Conservation (phyloP, 495 filamentous ascomycete species). For the Penicillium waksmanii region DNA sequence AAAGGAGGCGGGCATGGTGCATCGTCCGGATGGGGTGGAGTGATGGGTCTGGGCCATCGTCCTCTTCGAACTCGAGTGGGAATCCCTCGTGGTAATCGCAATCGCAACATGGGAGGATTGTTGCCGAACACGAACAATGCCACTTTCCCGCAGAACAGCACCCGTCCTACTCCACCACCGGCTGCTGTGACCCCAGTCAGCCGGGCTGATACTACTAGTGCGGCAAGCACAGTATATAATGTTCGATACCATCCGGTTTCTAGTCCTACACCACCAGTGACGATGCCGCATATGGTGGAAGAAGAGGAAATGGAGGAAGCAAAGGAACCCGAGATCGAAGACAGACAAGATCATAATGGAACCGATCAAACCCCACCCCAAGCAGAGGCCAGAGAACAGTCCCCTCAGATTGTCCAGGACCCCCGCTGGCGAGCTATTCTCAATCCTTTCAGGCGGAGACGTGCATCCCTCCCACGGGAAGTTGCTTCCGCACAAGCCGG, state of each 20-base stretch:
- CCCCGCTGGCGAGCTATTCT: conserved; percentile 54
- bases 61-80: conserved; percentile 43
- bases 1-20: conserved; percentile 42
- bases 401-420: conserved; percentile 42
- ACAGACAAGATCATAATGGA: conserved; percentile 13
- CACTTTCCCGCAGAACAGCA: conserved; percentile 26
- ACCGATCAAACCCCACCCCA: conserved; percentile 16
- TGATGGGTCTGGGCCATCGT: conserved; percentile 45
- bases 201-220: conserved; percentile 75
- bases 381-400: conserved; percentile 31
- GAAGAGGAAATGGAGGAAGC: conserved; percentile 36
- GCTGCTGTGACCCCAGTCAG: conserved; percentile 73
- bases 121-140: conserved; percentile 21
- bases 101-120: conserved; percentile 23
- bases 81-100: conserved; percentile 29
- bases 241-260: conserved; percentile 80
- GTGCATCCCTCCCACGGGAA: conserved; percentile 57
- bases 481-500: conserved; percentile 53
- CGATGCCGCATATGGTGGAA: conserved; percentile 45
- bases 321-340: conserved; percentile 35
- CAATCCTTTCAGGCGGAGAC: conserved; percentile 57
- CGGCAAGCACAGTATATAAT: conserved; percentile 82
- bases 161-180: conserved; percentile 64
- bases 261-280: conserved; percentile 62
- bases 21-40: conserved; percentile 50